Evolutionary conservation across 768 basidiomycete species (phyloP).

Genomic region (Trametes cubensis): DNA sequence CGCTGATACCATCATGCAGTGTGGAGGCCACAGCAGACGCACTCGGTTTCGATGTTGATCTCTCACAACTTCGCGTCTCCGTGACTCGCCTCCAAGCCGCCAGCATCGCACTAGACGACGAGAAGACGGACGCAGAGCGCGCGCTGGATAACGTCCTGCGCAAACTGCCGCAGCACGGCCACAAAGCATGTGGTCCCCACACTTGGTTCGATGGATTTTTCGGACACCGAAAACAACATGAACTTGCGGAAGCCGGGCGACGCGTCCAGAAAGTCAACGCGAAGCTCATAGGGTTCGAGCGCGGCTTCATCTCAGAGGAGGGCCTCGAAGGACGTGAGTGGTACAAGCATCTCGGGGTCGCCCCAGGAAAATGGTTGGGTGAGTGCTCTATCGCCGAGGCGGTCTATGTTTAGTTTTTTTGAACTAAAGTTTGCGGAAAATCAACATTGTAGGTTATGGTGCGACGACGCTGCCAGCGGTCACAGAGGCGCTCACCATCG

Average conservation of each 20-base stretch:
- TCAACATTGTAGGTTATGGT: conserved; percentile 64
- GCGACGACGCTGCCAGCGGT: conserved; percentile 83
- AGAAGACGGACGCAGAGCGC: conserved; percentile 33
- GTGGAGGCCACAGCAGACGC: conserved; percentile 28
- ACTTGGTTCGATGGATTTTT: too few relatives aligned
- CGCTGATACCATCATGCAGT: conserved; percentile 10
- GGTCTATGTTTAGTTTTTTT: not conserved
- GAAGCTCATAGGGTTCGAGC: conserved; percentile 73
- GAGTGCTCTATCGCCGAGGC: conserved; percentile 28
- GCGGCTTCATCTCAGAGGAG: conserved; percentile 75
- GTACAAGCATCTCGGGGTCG: conserved; percentile 87
- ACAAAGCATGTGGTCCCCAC: too few relatives aligned
- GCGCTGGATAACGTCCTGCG: conserved; percentile 29
- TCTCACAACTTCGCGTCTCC: conserved; percentile 28
- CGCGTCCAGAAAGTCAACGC: conserved; percentile 62
- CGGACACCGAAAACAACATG: not conserved
- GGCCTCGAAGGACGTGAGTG: conserved; percentile 83
- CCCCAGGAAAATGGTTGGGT: conserved; percentile 87
- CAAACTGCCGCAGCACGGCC: conserved; percentile 18
- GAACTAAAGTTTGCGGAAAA: not conserved
- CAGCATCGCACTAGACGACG: conserved; percentile 29
- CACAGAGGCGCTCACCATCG: conserved; percentile 74
- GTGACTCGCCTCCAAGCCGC: conserved; percentile 29
- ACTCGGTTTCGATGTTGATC: conserved; percentile 21
- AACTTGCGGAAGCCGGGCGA: conserved; percentile 32